Evolutionary conservation across 1,284 basidiomycete species (phyloP).

Genomic region (Papiliotrema laurentii): DNA sequence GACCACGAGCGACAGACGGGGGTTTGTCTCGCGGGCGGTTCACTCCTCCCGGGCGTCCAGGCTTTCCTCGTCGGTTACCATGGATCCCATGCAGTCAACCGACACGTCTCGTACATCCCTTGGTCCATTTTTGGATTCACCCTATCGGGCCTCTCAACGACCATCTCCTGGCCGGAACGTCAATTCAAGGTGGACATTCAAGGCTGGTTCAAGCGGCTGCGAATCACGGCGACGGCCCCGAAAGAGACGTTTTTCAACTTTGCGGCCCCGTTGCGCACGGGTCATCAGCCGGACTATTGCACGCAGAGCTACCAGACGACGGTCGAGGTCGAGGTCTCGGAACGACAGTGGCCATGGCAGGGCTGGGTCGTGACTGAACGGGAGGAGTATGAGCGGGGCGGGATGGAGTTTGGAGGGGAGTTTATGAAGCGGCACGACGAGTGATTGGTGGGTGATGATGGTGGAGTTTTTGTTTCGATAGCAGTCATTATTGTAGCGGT

Average conservation of each 20-base stretch:
- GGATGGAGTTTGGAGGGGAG: constrained; percentile 26
- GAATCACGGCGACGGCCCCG: constrained; percentile 9
- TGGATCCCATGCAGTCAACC: background rate
- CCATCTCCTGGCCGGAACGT: constrained; percentile 10
- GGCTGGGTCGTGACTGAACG: constrained; percentile 10
- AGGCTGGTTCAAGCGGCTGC: constrained; percentile 22
- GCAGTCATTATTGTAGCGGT: background rate
- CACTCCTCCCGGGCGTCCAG: constrained; percentile 18
- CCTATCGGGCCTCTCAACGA: constrained; percentile 13
- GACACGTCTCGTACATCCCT: constrained; percentile 19
- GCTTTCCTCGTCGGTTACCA: constrained; percentile 26
- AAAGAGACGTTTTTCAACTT: constrained; percentile 22
- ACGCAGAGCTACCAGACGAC: constrained; percentile 20
- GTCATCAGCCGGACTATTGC: constrained; percentile 17
- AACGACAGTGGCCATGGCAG: constrained; percentile 14
- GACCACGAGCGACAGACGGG: constrained; percentile 13
- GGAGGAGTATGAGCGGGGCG: constrained; percentile 14
- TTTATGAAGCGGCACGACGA: constrained; percentile 17
- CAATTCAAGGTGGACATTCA: constrained; percentile 17
- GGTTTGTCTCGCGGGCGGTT: constrained; percentile 21
- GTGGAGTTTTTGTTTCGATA: background rate
- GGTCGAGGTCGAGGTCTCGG: constrained; percentile 16
- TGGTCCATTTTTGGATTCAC: constrained; percentile 17
- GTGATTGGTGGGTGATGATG: background rate
- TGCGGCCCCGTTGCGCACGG: constrained; percentile 21